Conservation (phyloP, 1,284 basidiomycete genomes). For the Trametes sp. region DNA sequence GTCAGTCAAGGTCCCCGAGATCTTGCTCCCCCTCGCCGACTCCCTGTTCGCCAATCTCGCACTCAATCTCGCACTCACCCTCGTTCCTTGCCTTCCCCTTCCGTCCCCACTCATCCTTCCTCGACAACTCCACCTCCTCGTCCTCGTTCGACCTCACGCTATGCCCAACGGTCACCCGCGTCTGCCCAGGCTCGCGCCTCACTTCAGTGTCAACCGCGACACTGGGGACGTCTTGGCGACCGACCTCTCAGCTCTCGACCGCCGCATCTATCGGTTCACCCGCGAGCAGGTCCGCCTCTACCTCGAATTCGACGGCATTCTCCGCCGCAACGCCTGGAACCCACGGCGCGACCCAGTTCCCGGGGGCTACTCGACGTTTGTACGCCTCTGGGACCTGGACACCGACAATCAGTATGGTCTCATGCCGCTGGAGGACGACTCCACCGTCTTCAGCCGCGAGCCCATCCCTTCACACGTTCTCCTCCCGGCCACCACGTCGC, state of each 20-base stretch:
- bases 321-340: neutral
- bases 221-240: neutral
- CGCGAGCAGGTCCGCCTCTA: neutral
- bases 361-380: neutral
- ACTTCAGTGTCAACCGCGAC: neutral
- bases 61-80: neutral
- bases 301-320: neutral
- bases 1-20: neutral
- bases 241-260: neutral
- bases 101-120: neutral
- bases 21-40: neutral
- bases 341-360: neutral
- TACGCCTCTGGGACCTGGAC: neutral
- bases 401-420: neutral
- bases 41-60: neutral
- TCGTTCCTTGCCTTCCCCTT: neutral
- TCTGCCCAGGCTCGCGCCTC: too few species aligned
- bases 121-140: neutral
- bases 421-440: too few species aligned
- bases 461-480: too few species aligned
- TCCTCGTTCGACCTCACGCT: neutral
- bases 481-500: too few species aligned
- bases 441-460: too few species aligned
- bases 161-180: neutral
- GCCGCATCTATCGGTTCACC: neutral